These are phyloP conservation scores for Suhomyces guaymorum DNA, from an alignment of 1,139 yeast genomes.

Conservation along the genomic window DNA sequence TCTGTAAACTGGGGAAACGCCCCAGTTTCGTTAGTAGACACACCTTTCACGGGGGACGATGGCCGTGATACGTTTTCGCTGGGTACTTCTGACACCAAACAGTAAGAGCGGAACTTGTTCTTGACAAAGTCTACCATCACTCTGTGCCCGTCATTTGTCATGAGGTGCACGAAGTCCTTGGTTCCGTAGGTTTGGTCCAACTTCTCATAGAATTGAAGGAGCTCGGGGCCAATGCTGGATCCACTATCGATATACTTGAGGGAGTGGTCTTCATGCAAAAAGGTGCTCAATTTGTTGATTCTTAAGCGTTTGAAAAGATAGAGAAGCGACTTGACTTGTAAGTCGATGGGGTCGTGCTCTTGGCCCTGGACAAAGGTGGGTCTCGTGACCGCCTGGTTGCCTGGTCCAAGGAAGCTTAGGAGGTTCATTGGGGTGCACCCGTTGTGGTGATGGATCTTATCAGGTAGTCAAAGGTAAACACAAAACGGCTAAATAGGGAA, in stretches of 20 bases:
- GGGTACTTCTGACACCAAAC: slow-evolving; percentile 54
- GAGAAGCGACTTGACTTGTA: slow-evolving; percentile 56
- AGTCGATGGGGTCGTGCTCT: slow-evolving; percentile 54
- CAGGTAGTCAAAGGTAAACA: too few species aligned
- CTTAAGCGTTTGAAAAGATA: slow-evolving; percentile 58
- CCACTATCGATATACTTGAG: slow-evolving; percentile 21
- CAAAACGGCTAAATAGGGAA: too few species aligned
- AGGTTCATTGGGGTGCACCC: too few species aligned
- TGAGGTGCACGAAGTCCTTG: slow-evolving; percentile 38
- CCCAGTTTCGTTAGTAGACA: slow-evolving; percentile 13
- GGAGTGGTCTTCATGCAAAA: slow-evolving; percentile 26
- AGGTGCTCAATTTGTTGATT: slow-evolving; percentile 46
- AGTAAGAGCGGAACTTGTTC: slow-evolving; percentile 61
- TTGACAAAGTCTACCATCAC: slow-evolving; percentile 64
- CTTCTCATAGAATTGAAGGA: slow-evolving; percentile 22
- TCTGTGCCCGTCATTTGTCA: slow-evolving; percentile 57
- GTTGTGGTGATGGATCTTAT: neutral
- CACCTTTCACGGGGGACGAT: slow-evolving; percentile 21
- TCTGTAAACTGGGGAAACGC: slow-evolving; percentile 31
- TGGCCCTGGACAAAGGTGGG: slow-evolving; percentile 52
- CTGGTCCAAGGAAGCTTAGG: slow-evolving; percentile 7
- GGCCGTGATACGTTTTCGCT: slow-evolving; percentile 22
- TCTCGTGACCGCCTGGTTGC: slow-evolving; percentile 21
- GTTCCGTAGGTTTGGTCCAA: slow-evolving; percentile 57
- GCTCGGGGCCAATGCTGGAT: neutral